These are phyloP conservation scores for Aphanomyces stellatus DNA, from an alignment of 352 stramenopile genomes.

Conservation along the genomic window DNA sequence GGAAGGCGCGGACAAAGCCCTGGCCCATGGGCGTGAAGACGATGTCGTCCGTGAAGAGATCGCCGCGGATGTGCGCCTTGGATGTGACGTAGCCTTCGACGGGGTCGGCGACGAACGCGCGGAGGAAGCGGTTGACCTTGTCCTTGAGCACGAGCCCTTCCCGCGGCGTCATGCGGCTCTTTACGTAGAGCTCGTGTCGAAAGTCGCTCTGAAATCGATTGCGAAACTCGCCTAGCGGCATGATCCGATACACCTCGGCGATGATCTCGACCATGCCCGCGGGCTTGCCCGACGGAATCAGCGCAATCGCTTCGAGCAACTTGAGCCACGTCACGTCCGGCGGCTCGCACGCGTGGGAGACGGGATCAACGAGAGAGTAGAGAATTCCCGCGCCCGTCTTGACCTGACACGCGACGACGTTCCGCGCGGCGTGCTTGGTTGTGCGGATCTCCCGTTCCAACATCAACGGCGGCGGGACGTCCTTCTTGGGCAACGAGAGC, in stretches of 20 bases:
- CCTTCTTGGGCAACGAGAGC: neutral
- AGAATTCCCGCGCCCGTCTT: slow-evolving; percentile 27
- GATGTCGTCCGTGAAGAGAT: slow-evolving; percentile 48
- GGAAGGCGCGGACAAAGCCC: slow-evolving; percentile 52
- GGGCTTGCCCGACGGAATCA: slow-evolving; percentile 47
- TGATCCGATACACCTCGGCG: slow-evolving; percentile 39
- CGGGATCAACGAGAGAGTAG: slow-evolving; percentile 39
- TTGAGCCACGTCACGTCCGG: slow-evolving; percentile 61
- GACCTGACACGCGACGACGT: neutral
- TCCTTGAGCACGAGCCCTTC: slow-evolving; percentile 44
- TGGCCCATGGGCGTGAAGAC: slow-evolving; percentile 49
- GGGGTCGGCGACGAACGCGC: slow-evolving; percentile 57
- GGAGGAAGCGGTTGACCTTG: slow-evolving; percentile 50
- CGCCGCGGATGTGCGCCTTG: slow-evolving; percentile 45
- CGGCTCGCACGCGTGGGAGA: slow-evolving; percentile 44
- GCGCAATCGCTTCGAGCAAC: slow-evolving; percentile 46
- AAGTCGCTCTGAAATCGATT: slow-evolving; percentile 24
- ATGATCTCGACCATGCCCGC: slow-evolving; percentile 29
- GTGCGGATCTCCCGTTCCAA: neutral
- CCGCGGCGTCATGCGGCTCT: slow-evolving; percentile 37
- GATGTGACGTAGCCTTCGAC: slow-evolving; percentile 56
- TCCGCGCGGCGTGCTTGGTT: neutral
- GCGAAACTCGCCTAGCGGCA: slow-evolving; percentile 29
- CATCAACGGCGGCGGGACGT: neutral
- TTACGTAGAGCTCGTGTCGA: slow-evolving; percentile 20